These are phyloP conservation scores for Zoysia japonica DNA, from an alignment of 176 grass and related monocot genomes.

Conservation along the genomic window DNA sequence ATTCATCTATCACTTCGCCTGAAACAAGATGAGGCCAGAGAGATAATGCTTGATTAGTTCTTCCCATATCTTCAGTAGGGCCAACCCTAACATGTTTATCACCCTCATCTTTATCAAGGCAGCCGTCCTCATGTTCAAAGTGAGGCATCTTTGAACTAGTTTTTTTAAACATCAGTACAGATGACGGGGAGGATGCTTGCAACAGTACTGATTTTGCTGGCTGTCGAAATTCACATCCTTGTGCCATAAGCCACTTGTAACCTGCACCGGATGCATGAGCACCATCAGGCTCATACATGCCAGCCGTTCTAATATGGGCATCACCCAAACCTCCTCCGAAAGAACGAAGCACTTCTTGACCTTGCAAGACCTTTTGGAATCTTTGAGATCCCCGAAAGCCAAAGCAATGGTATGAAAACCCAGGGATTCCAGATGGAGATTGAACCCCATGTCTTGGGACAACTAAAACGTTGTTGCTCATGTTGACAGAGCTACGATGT, in stretches of 20 bases:
- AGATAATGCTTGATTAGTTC: slow-evolving; percentile 41
- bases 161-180: slow-evolving; percentile 59
- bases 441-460: slow-evolving; percentile 41
- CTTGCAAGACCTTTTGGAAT: slow-evolving; percentile 97
- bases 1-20: slow-evolving; percentile 37
- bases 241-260: slow-evolving; percentile 48
- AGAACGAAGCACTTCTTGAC: slow-evolving; percentile 79
- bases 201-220: slow-evolving; percentile 35
- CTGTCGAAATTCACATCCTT: slow-evolving; percentile 39
- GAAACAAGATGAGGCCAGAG: slow-evolving; percentile 48
- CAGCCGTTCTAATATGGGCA: slow-evolving; percentile 38
- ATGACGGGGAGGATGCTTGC: slow-evolving; percentile 63
- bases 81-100: slow-evolving; percentile 22
- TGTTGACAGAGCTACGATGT: slow-evolving; percentile 40
- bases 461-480: slow-evolving; percentile 39
- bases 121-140: slow-evolving; percentile 19
- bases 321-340: slow-evolving; percentile 49
- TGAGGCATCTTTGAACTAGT: slow-evolving; percentile 31
- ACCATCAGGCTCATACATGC: slow-evolving; percentile 39
- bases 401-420: slow-evolving; percentile 51
- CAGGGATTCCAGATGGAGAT: slow-evolving; percentile 57
- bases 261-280: slow-evolving; percentile 30
- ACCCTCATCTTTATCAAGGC: slow-evolving; percentile 37
- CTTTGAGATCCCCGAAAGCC: slow-evolving; percentile 67
- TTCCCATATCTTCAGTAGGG: slow-evolving; percentile 32